Conservation (phyloP, 129 eudicot genomes). For the Ambrosia trifida region DNA sequence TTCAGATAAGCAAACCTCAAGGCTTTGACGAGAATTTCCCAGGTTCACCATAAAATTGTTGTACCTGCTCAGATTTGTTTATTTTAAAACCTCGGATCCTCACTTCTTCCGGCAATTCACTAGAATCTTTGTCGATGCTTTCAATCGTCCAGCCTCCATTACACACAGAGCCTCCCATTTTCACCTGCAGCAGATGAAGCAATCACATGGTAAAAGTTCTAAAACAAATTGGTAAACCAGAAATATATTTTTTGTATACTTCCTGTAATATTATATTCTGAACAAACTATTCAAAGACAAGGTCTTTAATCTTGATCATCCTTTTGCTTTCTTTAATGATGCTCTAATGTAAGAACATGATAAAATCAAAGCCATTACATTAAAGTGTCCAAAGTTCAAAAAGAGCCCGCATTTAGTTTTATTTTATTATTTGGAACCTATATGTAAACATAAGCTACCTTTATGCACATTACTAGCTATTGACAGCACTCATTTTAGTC, state of each 20-base stretch:
- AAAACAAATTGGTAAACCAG: not conserved
- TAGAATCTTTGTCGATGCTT: conserved; percentile 63
- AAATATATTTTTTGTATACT: not conserved
- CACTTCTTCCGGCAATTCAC: conserved; percentile 65
- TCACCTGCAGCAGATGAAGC: conserved; percentile 52
- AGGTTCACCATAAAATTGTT: conserved; percentile 52
- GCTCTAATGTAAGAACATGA: too few species aligned
- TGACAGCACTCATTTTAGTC: not conserved
- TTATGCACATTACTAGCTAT: too few species aligned
- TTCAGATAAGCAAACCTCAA: conserved; percentile 32
- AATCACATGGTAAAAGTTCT: not conserved
- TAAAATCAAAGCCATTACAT: too few species aligned
- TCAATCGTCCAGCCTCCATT: conserved; percentile 85
- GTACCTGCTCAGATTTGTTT: conserved; percentile 78
- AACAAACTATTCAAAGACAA: too few species aligned
- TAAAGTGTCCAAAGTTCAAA: too few species aligned
- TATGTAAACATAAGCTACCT: too few species aligned
- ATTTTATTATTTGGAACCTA: too few species aligned
- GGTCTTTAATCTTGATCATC: too few species aligned
- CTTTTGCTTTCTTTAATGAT: too few species aligned
- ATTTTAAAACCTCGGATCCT: conserved; percentile 86
- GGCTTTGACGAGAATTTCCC: conserved; percentile 63
- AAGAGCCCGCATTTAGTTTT: too few species aligned
- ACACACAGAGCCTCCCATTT: conserved; percentile 63
- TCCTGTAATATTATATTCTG: too few species aligned